Percentiles rank a stretch among this genome's conserved stretches.
Evolutionary conservation across 2,329 filamentous ascomycete species (phyloP).

Genomic region (Cytospora chrysosperma): DNA sequence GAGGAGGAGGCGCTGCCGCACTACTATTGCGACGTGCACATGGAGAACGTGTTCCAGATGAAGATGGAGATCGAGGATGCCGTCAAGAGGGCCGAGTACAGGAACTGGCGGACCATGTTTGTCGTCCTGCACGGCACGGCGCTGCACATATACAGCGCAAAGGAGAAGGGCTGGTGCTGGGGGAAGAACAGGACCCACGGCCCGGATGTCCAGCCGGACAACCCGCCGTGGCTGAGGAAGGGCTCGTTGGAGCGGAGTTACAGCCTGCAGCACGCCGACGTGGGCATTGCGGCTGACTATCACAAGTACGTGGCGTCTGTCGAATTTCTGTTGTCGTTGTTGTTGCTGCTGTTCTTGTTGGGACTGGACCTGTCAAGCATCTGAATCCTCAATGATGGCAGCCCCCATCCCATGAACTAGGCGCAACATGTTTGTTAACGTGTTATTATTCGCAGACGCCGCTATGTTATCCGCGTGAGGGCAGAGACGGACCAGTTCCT

Average conservation of each 20-base stretch:
- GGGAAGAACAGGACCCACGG: slow-evolving; percentile 47
- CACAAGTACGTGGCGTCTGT: slow-evolving; percentile 51
- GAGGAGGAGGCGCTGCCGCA: slow-evolving; percentile 50
- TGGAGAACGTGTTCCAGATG: slow-evolving; percentile 58
- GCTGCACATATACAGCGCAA: slow-evolving; percentile 63
- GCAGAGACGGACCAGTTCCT: slow-evolving; percentile 74
- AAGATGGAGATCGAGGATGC: slow-evolving; percentile 68
- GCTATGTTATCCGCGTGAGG: slow-evolving; percentile 69
- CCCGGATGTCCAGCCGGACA: slow-evolving; percentile 49
- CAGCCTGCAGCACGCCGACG: slow-evolving; percentile 71
- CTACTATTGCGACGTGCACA: slow-evolving; percentile 56
- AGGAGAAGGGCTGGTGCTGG: slow-evolving; percentile 52
- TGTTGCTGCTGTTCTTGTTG: no score
- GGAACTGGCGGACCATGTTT: slow-evolving; percentile 64
- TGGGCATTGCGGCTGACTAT: slow-evolving; percentile 72
- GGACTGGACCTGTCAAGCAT: slow-evolving; percentile 11
- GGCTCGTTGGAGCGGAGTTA: slow-evolving; percentile 65
- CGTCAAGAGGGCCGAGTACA: slow-evolving; percentile 59
- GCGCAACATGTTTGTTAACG: not conserved
- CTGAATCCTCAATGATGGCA: not conserved
- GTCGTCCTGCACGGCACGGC: slow-evolving; percentile 67
- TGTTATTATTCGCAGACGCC: slow-evolving; percentile 43
- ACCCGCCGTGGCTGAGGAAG: slow-evolving; percentile 50
- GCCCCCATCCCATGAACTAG: not conserved
- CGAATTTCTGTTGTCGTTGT: not conserved